Evolutionary conservation across 352 stramenopile genomes (phyloP), one percentile per base, ranked within the genome.

Genomic region (Pythium myriotylum): DNA sequence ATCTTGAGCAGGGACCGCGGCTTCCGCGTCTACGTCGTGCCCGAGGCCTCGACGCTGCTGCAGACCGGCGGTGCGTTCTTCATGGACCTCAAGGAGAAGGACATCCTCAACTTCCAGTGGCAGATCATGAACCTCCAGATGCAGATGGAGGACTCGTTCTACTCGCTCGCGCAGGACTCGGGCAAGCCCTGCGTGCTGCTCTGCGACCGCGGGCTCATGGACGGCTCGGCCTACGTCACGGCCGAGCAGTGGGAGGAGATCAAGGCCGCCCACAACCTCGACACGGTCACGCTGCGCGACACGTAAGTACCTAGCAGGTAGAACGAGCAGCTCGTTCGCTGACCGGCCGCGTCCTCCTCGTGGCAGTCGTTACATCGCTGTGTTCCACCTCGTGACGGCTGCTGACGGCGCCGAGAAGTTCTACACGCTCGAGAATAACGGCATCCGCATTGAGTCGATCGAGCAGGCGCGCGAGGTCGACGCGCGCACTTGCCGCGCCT

Each of bases 371-470:
- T 96, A 96, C 60, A 92, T 94, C 72, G 82, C 81, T 33, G 89
- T 96, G 55, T 91, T 96, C 70, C 87, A 96, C 71, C 73, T 96
- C 54, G 85, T 96, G 35, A 94, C 87, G 16, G 96, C 97, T 3
- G 96, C 97, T 3, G 79, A 96, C 50, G 96, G 96, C 47, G 97
- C 97, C 10, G 91, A 97, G 54, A 83, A 90, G 57, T 98, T 96
- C 68, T 99, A 99, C 74, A 96, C 96, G 16, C 73, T 98, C 37
- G 95, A 98, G 23, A 99, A 99, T 70, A 99, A 99, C 74, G 80
- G 79, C 43, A 96, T 94, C 24, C 81, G 97, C 39, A 98, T 89
- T n/a, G 96, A 99, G 82, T 94, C 81, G 14, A 72, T 95, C 23
- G 90, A 98, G 23, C 49, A 97, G 64, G 95, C 96, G n/a, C 76